These are phyloP conservation scores for Cordyceps farinosa DNA, from an alignment of 2,329 filamentous ascomycete genomes.

Conservation along the genomic window DNA sequence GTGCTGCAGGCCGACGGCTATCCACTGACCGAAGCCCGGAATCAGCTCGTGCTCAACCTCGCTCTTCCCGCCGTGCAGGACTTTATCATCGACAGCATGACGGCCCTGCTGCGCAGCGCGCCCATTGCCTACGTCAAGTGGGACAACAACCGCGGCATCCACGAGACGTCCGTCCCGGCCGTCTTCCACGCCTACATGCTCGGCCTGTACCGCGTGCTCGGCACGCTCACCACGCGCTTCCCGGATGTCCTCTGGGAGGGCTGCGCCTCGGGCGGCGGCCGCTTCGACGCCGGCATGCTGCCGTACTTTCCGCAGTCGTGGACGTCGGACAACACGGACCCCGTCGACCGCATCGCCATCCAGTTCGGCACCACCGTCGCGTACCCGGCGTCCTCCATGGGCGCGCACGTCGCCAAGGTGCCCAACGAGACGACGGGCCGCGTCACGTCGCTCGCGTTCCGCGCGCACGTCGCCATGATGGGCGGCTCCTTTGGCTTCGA, in stretches of 20 bases:
- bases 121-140: conserved; percentile 61
- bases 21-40: conserved; percentile 51
- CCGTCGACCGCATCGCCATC: conserved; percentile 56
- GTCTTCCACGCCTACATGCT: conserved; percentile 58
- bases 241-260: conserved; percentile 63
- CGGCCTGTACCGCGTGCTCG: conserved; percentile 59
- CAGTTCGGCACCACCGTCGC: conserved; percentile 61
- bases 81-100: conserved; percentile 55
- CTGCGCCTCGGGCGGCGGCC: conserved; percentile 61
- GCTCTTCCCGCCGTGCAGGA: conserved; percentile 59
- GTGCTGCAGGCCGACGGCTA: conserved; percentile 54
- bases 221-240: conserved; percentile 55
- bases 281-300: conserved; percentile 60
- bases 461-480: conserved; percentile 65
- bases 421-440: conserved; percentile 57
- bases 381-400: conserved; percentile 61
- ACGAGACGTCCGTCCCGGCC: conserved; percentile 53
- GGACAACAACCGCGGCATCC: conserved; percentile 64
- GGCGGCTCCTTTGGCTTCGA: conserved; percentile 64
- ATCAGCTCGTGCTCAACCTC: conserved; percentile 60
- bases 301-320: conserved; percentile 64
- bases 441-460: conserved; percentile 54
- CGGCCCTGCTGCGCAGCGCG: conserved; percentile 49
- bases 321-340: conserved; percentile 64
- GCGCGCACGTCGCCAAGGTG: conserved; percentile 59